Evolutionary conservation across 371 early-diverging fungal genomes (phyloP).

Genomic region (Lichtheimia ornata): DNA sequence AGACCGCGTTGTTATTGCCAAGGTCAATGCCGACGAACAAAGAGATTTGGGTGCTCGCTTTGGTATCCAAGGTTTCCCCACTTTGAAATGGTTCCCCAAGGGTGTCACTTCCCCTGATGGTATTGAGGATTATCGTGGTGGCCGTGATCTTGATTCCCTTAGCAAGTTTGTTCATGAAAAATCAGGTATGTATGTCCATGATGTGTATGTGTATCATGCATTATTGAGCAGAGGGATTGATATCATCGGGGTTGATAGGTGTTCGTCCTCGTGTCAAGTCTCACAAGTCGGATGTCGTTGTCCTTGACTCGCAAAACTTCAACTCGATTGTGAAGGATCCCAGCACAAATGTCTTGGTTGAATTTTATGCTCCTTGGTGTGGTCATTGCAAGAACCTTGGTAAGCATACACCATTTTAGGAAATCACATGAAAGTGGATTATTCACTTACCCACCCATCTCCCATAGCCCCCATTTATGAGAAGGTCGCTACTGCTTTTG

Average conservation of each 20-base stretch:
- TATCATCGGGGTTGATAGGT: conserved; percentile 8
- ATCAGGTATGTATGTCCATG: conserved; percentile 52
- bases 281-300: conserved; percentile 63
- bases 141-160: conserved; percentile 82
- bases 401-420: conserved; percentile 11
- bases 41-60: conserved; percentile 74
- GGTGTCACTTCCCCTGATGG: conserved; percentile 56
- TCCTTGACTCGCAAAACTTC: conserved; percentile 68
- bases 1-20: conserved; percentile 82
- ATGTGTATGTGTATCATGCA: neutral
- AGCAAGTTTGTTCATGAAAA: conserved; percentile 76
- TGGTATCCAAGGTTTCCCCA: conserved; percentile 86
- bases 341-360: conserved; percentile 73
- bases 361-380: conserved; percentile 88
- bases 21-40: conserved; percentile 88
- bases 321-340: conserved; percentile 62
- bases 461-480: conserved; percentile 65
- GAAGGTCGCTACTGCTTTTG: conserved; percentile 58
- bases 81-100: conserved; percentile 92
- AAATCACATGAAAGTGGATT: neutral
- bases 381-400: conserved; percentile 83
- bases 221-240: neutral
- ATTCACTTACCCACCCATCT: neutral
- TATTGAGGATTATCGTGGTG: conserved; percentile 81
- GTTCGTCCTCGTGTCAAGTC: conserved; percentile 62